Conservation (phyloP, 345 rosid species). For the Atalantia buxifolia region DNA sequence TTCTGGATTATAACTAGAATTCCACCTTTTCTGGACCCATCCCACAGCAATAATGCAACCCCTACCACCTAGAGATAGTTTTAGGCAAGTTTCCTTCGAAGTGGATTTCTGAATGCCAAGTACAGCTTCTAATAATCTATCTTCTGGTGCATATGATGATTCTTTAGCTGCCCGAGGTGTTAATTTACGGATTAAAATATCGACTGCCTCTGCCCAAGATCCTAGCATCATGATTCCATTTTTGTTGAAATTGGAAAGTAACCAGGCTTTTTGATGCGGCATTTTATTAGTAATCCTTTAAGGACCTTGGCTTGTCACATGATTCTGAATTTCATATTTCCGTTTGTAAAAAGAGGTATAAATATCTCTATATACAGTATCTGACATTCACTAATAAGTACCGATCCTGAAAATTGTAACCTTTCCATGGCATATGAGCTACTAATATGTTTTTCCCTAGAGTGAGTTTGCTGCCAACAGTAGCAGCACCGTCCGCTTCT, state of each 20-base stretch:
- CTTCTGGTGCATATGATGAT: slow-evolving; percentile 3
- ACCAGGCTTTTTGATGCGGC: neutral
- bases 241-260: neutral
- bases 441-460: slow-evolving; percentile 13
- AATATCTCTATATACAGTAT: neutral
- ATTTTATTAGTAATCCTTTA: neutral
- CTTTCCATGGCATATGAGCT: slow-evolving; percentile 9
- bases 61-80: too few species aligned
- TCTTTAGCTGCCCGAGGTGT: neutral
- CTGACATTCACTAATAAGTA: neutral
- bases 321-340: slow-evolving; percentile 1
- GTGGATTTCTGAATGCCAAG: slow-evolving; percentile 11
- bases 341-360: neutral
- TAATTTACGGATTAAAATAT: slow-evolving; percentile 10
- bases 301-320: neutral
- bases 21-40: too few species aligned
- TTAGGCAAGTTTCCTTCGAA: slow-evolving; percentile 18
- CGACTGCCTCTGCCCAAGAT: neutral
- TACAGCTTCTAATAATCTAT: slow-evolving; percentile 18
- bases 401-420: slow-evolving; percentile 3
- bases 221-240: neutral
- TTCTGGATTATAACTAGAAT: too few species aligned
- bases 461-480: slow-evolving; percentile 9
- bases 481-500: neutral
- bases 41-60: too few species aligned